Conservation (phyloP, 768 basidiomycete species). For the Boletus rubropictus region DNA sequence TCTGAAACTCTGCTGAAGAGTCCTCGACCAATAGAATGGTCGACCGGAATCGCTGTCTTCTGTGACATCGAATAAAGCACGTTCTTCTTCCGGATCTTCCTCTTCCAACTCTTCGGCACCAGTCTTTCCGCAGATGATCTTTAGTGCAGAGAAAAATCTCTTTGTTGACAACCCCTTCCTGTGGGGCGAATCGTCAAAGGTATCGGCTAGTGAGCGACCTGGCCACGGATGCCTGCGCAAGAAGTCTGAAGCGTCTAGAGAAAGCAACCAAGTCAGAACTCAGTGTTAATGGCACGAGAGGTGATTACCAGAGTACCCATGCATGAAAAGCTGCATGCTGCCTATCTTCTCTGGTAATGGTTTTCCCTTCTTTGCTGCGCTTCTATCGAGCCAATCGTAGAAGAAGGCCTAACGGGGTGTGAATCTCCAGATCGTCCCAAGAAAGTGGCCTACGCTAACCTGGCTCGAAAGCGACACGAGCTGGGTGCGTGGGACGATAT, state of each 20-base stretch:
- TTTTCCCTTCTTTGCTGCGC: conserved; percentile 76
- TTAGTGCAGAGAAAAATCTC: conserved; percentile 60
- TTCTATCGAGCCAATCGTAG: conserved; percentile 88
- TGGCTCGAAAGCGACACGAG: conserved; percentile 78
- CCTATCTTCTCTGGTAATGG: conserved; percentile 83
- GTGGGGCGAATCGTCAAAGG: conserved; percentile 80
- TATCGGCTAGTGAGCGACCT: conserved; percentile 75
- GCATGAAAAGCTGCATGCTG: conserved; percentile 83
- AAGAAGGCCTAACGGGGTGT: conserved; percentile 63
- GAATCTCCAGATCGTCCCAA: background rate
- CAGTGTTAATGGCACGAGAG: background rate
- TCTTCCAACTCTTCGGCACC: conserved; percentile 73
- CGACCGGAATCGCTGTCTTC: conserved; percentile 50
- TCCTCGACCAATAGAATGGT: conserved; percentile 79
- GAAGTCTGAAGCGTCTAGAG: conserved; percentile 81
- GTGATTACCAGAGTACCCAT: conserved; percentile 65
- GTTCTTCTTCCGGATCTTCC: conserved; percentile 69
- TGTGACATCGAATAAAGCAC: conserved; percentile 59
- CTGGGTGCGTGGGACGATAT: conserved; percentile 84
- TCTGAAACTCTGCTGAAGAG: conserved; percentile 74
- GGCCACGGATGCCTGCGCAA: conserved; percentile 85
- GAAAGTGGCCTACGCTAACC: conserved; percentile 25
- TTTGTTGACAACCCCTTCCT: conserved; percentile 65
- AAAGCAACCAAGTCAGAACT: background rate
- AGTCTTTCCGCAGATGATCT: conserved; percentile 80